Evolutionary conservation across 2,329 filamentous ascomycete species (phyloP), one percentile per base, ranked within the genome.

Genomic region (Pseudogymnoascus sp.): DNA sequence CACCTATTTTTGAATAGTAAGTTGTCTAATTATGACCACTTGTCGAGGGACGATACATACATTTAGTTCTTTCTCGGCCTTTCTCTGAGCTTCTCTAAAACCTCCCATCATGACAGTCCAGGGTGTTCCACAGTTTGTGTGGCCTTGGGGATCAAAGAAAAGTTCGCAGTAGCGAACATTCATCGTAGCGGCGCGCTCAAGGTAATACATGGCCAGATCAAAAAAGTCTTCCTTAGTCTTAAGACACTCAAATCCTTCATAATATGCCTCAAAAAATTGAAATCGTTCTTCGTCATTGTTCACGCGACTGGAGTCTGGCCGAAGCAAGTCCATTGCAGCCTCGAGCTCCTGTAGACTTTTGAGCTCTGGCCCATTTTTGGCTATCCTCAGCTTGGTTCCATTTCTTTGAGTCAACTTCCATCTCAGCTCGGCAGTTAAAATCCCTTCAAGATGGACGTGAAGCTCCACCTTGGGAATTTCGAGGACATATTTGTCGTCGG

Each of bases 101-200:
- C 89, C 89, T 2, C 73, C 72, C 16, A 91, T 79, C 22, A 91
- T 79, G 2, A 82, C 85, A 22, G 81, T 76, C 69, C 89, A 86
- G 2, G 78, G 67, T 3, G 92, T 76, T 4, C 86, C 86, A 16
- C 88, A 81, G 19, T 76, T 77, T 4, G 84, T 81, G 74, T 92
- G 89, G 1, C 85, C 88, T 74, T 92, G 89, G 1, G 89, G 88
- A 72, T 92, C 89, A 75, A 92, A 91, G 76, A 91, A 92, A 67
- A 90, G 81, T 73, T 92, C 89, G 28, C 86, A 86, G 71, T 92
- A 89, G 59, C 82, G 79, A 1, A 91, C 84, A 56, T 83, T 83
- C 67, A 90, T 84, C 6, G 76, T 75, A 14, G 81, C 78, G 1
- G 87, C 89, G 64, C 81, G 83, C 50, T 79, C 71, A 72, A 91